Evolutionary conservation across 2,329 filamentous ascomycete genomes (phyloP).

Genomic region (Pyrenophora seminiperda): DNA sequence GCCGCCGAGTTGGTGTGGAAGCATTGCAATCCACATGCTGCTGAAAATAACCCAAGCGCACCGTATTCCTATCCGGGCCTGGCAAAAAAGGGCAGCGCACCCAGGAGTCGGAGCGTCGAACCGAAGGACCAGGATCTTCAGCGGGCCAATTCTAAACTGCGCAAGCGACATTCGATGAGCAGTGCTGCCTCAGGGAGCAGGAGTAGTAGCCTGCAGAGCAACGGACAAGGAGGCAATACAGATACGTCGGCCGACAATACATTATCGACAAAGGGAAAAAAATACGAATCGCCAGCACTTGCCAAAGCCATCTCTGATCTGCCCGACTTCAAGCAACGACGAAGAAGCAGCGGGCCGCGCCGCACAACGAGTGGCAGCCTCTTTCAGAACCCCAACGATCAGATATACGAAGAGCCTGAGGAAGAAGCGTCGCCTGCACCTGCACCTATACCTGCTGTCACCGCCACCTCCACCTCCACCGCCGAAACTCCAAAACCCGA

Average conservation of each 20-base stretch:
- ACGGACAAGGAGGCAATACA: slow-evolving; percentile 41
- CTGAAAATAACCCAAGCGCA: slow-evolving; percentile 61
- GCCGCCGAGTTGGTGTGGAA: slow-evolving; percentile 79
- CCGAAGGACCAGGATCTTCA: slow-evolving; percentile 40
- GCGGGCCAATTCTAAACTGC: slow-evolving; percentile 39
- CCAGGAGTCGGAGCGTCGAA: slow-evolving; percentile 55
- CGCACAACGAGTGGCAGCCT: slow-evolving; percentile 72
- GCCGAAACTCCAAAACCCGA: slow-evolving; percentile 39
- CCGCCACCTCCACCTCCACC: slow-evolving; percentile 33
- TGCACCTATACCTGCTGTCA: slow-evolving; percentile 31
- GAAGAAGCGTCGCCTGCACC: slow-evolving; percentile 43
- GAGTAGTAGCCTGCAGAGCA: slow-evolving; percentile 48
- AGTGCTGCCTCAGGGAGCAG: slow-evolving; percentile 38
- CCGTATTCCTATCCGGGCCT: slow-evolving; percentile 62
- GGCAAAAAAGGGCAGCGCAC: slow-evolving; percentile 72
- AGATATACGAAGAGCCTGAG: slow-evolving; percentile 89
- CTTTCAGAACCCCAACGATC: slow-evolving; percentile 72
- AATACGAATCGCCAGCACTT: slow-evolving; percentile 41
- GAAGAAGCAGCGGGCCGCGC: slow-evolving; percentile 68
- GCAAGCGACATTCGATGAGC: slow-evolving; percentile 47
- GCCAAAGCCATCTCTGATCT: slow-evolving; percentile 39
- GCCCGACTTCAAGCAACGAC: slow-evolving; percentile 44
- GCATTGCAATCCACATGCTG: slow-evolving; percentile 71
- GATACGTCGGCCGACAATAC: slow-evolving; percentile 25
- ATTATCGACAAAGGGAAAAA: slow-evolving; percentile 23